phyloP scores from a whole-genome alignment of 805 yeast genomes.

The Wickerhamomyces hampshirensis region DNA sequence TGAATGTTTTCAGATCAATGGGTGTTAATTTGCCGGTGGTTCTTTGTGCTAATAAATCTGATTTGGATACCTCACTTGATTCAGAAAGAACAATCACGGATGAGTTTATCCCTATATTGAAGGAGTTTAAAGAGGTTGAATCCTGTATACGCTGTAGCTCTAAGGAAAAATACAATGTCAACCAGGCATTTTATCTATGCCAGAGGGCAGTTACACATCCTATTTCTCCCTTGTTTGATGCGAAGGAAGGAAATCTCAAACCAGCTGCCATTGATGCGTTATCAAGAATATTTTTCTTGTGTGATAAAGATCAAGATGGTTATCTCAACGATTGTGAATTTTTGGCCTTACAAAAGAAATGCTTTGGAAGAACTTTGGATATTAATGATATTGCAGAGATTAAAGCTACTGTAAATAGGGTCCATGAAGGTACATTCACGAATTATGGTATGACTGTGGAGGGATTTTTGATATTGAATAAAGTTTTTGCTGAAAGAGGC shows the following conservation, averaged over 20 bases:
- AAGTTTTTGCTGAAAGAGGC: slow-evolving; percentile 83
- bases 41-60: slow-evolving; percentile 79
- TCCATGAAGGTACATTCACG: slow-evolving; percentile 29
- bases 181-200: slow-evolving; percentile 88
- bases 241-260: slow-evolving; percentile 81
- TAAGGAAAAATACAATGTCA: slow-evolving; percentile 74
- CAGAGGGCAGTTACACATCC: slow-evolving; percentile 93
- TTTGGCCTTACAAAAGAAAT: slow-evolving; percentile 59
- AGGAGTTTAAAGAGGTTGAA: slow-evolving; percentile 92
- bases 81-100: slow-evolving; percentile 53
- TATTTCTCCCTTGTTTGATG: slow-evolving; percentile 85
- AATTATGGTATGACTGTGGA: slow-evolving; percentile 58
- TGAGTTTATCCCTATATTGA: slow-evolving; percentile 78
- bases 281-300: slow-evolving; percentile 72
- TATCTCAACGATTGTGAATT: slow-evolving; percentile 68
- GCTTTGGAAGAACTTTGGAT: slow-evolving; percentile 60
- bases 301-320: slow-evolving; percentile 92
- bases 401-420: slow-evolving; percentile 29
- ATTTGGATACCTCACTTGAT: slow-evolving; percentile 35
- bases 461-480: slow-evolving; percentile 76
- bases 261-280: slow-evolving; percentile 74
- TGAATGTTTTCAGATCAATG: slow-evolving; percentile 85
- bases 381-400: slow-evolving; percentile 44
- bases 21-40: slow-evolving; percentile 95
- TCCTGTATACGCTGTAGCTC: slow-evolving; percentile 90